These are phyloP conservation scores for Colletotrichum sp. DNA, from an alignment of 2,329 filamentous ascomycete species.

Conservation along the genomic window DNA sequence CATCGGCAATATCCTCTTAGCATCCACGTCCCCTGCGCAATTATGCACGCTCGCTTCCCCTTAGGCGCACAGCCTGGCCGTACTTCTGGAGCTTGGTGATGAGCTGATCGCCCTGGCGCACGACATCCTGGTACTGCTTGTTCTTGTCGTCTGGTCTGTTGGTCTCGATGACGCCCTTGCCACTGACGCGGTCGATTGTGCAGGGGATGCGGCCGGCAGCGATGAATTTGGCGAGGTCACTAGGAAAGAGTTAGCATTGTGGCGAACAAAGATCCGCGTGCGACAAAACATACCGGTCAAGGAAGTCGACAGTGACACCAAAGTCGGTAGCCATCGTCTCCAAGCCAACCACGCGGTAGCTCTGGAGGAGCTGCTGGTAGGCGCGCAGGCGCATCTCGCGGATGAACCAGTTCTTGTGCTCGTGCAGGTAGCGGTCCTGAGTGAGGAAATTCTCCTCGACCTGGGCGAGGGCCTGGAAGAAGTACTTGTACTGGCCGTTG, in stretches of 20 bases:
- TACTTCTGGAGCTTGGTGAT: slow-evolving; percentile 99
- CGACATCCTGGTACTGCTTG: slow-evolving; percentile 98
- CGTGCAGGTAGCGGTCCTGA: slow-evolving; percentile 92
- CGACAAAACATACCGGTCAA: slow-evolving; percentile 75
- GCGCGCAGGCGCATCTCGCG: slow-evolving; percentile 96
- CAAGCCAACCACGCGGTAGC: slow-evolving; percentile 95
- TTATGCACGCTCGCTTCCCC: slow-evolving; percentile 91
- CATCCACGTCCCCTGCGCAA: background rate
- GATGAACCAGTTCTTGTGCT: slow-evolving; percentile 97
- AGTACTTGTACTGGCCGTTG: slow-evolving; percentile 89
- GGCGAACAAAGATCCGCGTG: background rate
- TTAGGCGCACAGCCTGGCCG: slow-evolving; percentile 90
- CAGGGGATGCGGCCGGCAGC: slow-evolving; percentile 92
- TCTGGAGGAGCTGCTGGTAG: slow-evolving; percentile 96
- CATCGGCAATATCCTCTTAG: background rate
- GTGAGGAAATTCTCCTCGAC: slow-evolving; percentile 95
- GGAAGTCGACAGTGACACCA: slow-evolving; percentile 93
- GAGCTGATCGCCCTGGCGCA: slow-evolving; percentile 95
- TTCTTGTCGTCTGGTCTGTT: slow-evolving; percentile 99
- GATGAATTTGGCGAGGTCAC: slow-evolving; percentile 96
- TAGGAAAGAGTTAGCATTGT: slow-evolving; percentile 36
- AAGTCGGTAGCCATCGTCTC: slow-evolving; percentile 98
- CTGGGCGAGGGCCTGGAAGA: slow-evolving; percentile 86
- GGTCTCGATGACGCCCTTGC: slow-evolving; percentile 96
- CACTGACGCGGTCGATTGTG: slow-evolving; percentile 96